Base-by-base conservation (phyloP, 495 filamentous ascomycete genomes). In the Durotheca rogersii region DNA sequence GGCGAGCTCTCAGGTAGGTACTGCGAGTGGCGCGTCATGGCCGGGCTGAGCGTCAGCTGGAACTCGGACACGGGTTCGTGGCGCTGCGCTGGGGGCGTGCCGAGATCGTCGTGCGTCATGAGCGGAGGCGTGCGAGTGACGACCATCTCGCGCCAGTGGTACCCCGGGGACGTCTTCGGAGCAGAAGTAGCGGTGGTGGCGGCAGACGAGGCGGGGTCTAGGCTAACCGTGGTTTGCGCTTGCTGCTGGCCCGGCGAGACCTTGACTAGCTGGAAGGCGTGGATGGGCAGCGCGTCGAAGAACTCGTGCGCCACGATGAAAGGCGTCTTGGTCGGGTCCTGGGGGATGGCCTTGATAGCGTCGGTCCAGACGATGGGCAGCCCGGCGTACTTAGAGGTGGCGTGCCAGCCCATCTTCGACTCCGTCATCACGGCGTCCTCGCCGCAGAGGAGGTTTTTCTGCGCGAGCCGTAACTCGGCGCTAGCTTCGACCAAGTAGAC, bases 271-370 rank as follows among this genome's bases (percentile, higher is more conserved):
- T 96, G 84, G 68, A 98, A 98, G 50, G 89, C 87, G 69, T 98
- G 90, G 61, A 98, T 95, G 29, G 93, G 93, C 4, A 97, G 86
- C n/a, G 93, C 93, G 61, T 98, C 93, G 69, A 98, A 97, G 75
- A 98, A 96, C 65, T 98, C 93, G 65, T 98, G 93, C 7, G 92
- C 93, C 27, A 96, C 79, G 40, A 97, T 93, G 69, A 96, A 93
- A 1, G 93, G 91, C 11, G 83, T 88, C 58, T 88, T 90, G 47
- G 52, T 73, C 50, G 74, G 68, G 61, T 75, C 67, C 72, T 68
- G 47, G 4, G 41, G 90, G 19, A 96, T 79, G 17, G 89, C 80
- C 47, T 86, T 80, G 61, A 96, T 86, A 60, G 91, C 88, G 63
- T 96, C 89, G 21, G 88, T 85, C 93, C 93, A 98, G n/a, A 85